Percentiles rank a stretch among this genome's conserved stretches.
These are phyloP conservation scores for Phytopythium cucurbitacearum DNA, from an alignment of 352 stramenopile species.

Conservation along the genomic window DNA sequence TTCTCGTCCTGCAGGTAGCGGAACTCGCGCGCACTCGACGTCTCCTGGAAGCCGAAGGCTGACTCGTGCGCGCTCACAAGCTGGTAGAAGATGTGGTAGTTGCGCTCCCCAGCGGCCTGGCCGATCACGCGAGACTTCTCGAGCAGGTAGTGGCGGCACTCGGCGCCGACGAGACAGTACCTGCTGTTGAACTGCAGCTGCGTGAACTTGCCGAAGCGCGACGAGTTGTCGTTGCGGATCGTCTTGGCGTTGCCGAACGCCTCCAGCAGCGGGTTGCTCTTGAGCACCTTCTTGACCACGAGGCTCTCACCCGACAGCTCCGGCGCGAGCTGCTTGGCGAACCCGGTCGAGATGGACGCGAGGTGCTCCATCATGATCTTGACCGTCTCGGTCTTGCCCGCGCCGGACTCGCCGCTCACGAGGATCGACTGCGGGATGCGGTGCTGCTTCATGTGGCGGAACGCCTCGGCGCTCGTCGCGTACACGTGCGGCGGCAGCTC, in stretches of 20 bases:
- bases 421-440: slow-evolving; percentile 84
- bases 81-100: slow-evolving; percentile 99
- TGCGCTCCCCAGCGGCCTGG: slow-evolving; percentile 90
- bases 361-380: slow-evolving; percentile 98
- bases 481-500: slow-evolving; percentile 88
- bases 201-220: slow-evolving; percentile 94
- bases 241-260: slow-evolving; percentile 92
- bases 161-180: slow-evolving; percentile 83
- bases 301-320: slow-evolving; percentile 59
- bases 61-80: slow-evolving; percentile 68
- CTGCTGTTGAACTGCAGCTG: slow-evolving; percentile 91
- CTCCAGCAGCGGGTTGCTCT: slow-evolving; percentile 88
- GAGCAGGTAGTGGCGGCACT: slow-evolving; percentile 93
- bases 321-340: slow-evolving; percentile 43
- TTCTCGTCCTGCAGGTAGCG: slow-evolving; percentile 74
- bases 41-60: slow-evolving; percentile 42
- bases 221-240: slow-evolving; percentile 94
- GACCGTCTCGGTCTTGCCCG: slow-evolving; percentile 94
- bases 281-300: slow-evolving; percentile 86
- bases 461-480: slow-evolving; percentile 82
- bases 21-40: slow-evolving; percentile 50
- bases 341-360: slow-evolving; percentile 72
- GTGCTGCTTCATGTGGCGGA: slow-evolving; percentile 76
- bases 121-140: slow-evolving; percentile 95
- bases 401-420: slow-evolving; percentile 91